A percentile compares a stretch with the other conserved stretches of the same genome.
Conservation (phyloP, 441 rosid genomes). For the Adansonia rubrostipa region DNA sequence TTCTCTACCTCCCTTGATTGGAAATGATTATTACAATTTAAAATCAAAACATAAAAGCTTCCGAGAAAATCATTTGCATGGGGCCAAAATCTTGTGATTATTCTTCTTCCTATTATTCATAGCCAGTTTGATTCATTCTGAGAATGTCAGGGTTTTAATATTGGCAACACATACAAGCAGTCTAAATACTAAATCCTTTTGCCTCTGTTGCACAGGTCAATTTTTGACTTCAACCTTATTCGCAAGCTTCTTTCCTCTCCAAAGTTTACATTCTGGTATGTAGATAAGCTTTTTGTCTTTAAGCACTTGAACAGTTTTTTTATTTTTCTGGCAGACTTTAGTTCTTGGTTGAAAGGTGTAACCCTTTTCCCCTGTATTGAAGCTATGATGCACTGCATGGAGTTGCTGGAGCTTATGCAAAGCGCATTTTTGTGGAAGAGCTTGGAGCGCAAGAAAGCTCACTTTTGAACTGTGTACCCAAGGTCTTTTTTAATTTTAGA, state of each 20-base stretch:
- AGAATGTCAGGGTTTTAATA: background rate
- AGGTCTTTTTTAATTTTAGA: constrained; percentile 51
- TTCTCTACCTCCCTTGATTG: background rate
- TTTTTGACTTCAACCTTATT: constrained; percentile 83
- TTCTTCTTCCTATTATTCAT: constrained; percentile 11
- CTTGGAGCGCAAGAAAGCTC: constrained; percentile 87
- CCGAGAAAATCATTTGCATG: constrained; percentile 1
- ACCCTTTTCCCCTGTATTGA: constrained; percentile 29
- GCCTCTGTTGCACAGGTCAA: constrained; percentile 59
- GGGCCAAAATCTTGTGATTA: background rate
- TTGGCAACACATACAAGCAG: background rate
- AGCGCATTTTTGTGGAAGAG: constrained; percentile 90
- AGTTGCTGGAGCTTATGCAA: constrained; percentile 97
- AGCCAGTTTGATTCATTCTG: background rate
- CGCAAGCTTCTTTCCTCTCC: constrained; percentile 81
- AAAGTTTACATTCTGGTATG: constrained; percentile 88
- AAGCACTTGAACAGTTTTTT: background rate
- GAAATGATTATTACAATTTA: constrained; percentile 17
- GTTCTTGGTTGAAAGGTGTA: constrained; percentile 10
- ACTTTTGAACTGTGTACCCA: constrained; percentile 84
- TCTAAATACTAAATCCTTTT: constrained; percentile 9
- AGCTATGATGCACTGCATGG: constrained; percentile 97
- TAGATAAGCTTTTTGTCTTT: constrained; percentile 29
- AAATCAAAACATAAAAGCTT: constrained; percentile 2
- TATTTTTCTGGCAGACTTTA: constrained; percentile 15